Conservation (phyloP, 306 rosid genomes). For the Inga leiocalycina region DNA sequence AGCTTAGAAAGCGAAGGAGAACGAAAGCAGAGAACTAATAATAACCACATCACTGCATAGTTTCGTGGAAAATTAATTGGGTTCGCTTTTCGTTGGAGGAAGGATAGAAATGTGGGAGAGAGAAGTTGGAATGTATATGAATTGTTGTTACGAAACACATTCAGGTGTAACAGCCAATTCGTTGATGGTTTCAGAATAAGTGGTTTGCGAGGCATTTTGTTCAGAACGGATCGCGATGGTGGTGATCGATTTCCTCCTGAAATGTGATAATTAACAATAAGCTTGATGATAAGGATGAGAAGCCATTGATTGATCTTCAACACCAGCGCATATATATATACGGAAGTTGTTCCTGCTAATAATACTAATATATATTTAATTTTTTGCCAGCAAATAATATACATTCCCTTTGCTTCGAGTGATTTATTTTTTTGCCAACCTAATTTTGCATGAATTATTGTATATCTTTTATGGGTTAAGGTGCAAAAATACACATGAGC, state of each 20-base stretch:
- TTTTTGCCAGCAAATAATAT: no score
- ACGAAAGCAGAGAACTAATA: background rate
- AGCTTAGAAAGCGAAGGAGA: background rate
- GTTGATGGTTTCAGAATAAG: background rate
- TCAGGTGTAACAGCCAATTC: background rate
- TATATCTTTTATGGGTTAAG: no score
- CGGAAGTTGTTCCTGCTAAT: no score
- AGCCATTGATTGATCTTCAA: no score
- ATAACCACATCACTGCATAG: background rate
- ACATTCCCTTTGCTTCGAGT: no score
- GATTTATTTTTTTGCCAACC: no score
- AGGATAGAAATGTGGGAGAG: background rate
- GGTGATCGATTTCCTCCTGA: background rate
- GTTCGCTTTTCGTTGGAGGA: background rate
- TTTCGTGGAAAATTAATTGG: background rate
- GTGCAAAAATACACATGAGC: no score
- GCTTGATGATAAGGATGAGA: no score
- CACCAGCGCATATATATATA: no score
- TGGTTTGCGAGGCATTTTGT: background rate
- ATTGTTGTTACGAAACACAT: background rate
- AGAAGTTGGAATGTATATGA: background rate
- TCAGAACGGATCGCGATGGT: background rate
- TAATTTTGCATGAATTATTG: no score
- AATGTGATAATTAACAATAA: background rate
- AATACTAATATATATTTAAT: no score